Percentiles rank a stretch among this genome's conserved stretches.
Conservation (phyloP, 148 eudicot species). For the Spergularia marina region DNA sequence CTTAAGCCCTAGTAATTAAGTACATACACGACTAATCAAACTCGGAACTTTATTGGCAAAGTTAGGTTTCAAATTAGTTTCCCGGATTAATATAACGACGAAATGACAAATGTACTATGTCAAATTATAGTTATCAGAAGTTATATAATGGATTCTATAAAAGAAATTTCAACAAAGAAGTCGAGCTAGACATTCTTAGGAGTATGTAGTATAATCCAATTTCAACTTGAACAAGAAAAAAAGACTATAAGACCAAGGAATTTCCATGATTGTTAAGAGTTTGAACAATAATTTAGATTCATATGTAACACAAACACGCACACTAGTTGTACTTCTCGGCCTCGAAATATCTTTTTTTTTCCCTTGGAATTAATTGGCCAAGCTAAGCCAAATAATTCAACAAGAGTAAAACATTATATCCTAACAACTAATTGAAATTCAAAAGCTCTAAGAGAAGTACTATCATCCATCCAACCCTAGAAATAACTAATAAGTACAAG, state of each 20-base stretch:
- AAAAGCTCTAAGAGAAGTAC: background rate
- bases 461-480: background rate
- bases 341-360: conserved; percentile 6
- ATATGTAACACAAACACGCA: conserved; percentile 16
- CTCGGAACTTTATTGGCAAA: background rate
- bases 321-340: background rate
- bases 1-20: background rate
- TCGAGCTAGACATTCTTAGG: no score
- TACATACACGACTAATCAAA: background rate
- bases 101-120: background rate
- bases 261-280: background rate
- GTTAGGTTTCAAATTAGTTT: background rate
- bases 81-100: background rate
- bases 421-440: background rate
- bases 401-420: conserved; percentile 6
- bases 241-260: no score
- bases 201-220: no score
- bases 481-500: conserved; percentile 18
- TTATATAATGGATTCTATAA: no score
- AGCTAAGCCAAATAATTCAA: conserved; percentile 10
- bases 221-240: no score
- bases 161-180: no score
- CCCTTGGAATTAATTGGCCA: conserved; percentile 1
- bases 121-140: no score
- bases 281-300: conserved; percentile 22